A percentile compares a stretch with the other conserved stretches of the same genome.
Conservation (phyloP, 2,329 filamentous ascomycete species). For the Paraphoma sp. region DNA sequence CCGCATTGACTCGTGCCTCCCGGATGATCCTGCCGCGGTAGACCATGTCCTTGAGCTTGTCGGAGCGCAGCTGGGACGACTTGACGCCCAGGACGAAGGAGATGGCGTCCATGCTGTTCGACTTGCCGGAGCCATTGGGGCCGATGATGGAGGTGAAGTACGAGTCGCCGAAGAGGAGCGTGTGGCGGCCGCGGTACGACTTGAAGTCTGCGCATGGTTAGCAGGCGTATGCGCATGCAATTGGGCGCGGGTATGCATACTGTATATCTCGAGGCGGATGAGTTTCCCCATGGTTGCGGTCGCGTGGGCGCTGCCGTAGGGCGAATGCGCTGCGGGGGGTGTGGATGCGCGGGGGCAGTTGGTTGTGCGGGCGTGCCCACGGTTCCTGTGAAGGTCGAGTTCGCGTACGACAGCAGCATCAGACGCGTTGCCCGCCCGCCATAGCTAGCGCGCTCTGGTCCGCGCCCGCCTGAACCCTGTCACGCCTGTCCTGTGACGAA, state of each 20-base stretch:
- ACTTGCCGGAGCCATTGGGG: conserved; percentile 99
- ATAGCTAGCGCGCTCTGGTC: conserved; percentile 24
- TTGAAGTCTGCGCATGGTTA: conserved; percentile 78
- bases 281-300: conserved; percentile 82
- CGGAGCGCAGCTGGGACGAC: conserved; percentile 94
- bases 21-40: conserved; percentile 94
- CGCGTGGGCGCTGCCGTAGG: conserved; percentile 17
- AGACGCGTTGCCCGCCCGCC: conserved; percentile 16
- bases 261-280: conserved; percentile 91
- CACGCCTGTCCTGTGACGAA: conserved; percentile 21
- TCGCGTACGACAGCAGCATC: conserved; percentile 23
- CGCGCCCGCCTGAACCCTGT: no score
- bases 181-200: conserved; percentile 97
- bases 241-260: conserved; percentile 59
- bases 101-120: conserved; percentile 99
- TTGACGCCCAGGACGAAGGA: conserved; percentile 99
- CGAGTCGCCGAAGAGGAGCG: conserved; percentile 91
- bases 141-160: conserved; percentile 99
- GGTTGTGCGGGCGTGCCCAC: conserved; percentile 1
- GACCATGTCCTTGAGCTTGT: conserved; percentile 91
- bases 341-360: conserved; percentile 4
- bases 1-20: conserved; percentile 89
- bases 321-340: conserved; percentile 13
- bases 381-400: background rate
- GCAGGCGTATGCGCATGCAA: conserved; percentile 12